Conservation (phyloP, 2,329 filamentous ascomycete species). For the Bipolaris sorokiniana region DNA sequence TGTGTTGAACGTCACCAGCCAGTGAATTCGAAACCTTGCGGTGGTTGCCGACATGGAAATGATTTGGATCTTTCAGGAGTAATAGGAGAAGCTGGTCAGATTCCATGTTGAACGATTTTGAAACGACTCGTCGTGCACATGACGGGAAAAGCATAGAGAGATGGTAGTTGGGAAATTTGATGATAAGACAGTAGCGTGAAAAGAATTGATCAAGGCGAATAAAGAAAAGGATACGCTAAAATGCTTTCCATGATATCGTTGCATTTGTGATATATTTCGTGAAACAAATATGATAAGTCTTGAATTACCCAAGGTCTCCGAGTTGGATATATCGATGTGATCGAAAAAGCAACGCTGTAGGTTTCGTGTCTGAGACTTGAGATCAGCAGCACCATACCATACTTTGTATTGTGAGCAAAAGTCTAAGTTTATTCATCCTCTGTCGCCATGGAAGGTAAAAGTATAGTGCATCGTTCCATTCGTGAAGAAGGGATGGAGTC, state of each 20-base stretch:
- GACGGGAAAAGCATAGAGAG: background rate
- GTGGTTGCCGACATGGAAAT: background rate
- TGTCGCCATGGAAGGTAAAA: background rate
- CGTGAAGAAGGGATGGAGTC: background rate
- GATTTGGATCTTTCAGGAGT: too few species aligned
- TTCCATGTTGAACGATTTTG: background rate
- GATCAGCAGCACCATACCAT: background rate
- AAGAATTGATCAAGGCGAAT: background rate
- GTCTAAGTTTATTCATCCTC: background rate
- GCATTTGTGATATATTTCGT: background rate
- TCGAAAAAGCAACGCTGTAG: background rate
- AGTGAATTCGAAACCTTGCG: constrained; percentile 8
- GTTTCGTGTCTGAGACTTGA: too few species aligned
- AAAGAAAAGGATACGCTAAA: background rate
- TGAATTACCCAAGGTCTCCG: background rate
- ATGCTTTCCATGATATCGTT: background rate
- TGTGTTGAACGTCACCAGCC: constrained; percentile 4
- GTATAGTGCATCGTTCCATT: background rate
- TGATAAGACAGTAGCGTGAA: background rate
- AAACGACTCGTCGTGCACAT: background rate
- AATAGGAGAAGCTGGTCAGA: too few species aligned
- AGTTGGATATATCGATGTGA: background rate
- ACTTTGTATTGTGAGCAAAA: too few species aligned
- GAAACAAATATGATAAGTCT: background rate
- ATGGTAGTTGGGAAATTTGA: background rate